Percentiles rank a stretch among this genome's conserved stretches.
phyloP scores from a whole-genome alignment of 768 basidiomycete genomes.

The Mycena indigotica region DNA sequence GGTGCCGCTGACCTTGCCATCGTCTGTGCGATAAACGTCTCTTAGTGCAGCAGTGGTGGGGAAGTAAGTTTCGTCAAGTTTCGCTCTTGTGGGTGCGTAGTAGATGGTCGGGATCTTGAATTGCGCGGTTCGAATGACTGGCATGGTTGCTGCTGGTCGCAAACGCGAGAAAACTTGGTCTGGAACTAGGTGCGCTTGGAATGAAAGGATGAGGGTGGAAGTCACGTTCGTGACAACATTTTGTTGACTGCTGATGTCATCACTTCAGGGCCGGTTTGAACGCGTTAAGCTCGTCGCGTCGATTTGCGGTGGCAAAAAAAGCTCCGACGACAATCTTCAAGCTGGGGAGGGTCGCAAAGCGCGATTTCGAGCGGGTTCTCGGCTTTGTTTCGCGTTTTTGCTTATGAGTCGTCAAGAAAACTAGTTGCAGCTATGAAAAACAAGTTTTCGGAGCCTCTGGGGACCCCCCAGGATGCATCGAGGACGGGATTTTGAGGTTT shows the following conservation, averaged over 20 bases:
- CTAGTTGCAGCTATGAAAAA: not conserved
- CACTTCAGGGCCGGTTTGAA: slow-evolving; percentile 10
- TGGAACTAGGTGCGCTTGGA: too few relatives aligned
- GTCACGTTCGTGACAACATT: slow-evolving; percentile 2
- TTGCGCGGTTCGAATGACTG: slow-evolving; percentile 9
- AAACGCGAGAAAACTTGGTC: too few relatives aligned
- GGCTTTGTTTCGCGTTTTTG: not conserved
- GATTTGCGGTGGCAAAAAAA: not conserved
- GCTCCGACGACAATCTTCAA: not conserved
- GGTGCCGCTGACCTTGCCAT: slow-evolving; percentile 38
- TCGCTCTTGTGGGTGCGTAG: not conserved
- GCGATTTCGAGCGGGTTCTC: not conserved
- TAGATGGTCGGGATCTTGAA: slow-evolving; percentile 9
- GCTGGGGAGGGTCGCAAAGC: not conserved
- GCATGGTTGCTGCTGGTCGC: slow-evolving; percentile 11
- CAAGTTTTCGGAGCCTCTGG: not conserved
- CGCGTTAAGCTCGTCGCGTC: not conserved
- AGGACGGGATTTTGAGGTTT: not conserved
- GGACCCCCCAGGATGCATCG: not conserved
- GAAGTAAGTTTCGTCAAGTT: slow-evolving; percentile 23
- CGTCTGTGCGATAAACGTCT: slow-evolving; percentile 32
- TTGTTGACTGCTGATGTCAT: not conserved
- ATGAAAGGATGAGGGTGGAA: too few relatives aligned
- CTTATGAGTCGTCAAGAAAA: not conserved
- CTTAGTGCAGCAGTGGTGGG: slow-evolving; percentile 32